Conservation (phyloP, 352 stramenopile genomes). For the Phytopythium montanum region DNA sequence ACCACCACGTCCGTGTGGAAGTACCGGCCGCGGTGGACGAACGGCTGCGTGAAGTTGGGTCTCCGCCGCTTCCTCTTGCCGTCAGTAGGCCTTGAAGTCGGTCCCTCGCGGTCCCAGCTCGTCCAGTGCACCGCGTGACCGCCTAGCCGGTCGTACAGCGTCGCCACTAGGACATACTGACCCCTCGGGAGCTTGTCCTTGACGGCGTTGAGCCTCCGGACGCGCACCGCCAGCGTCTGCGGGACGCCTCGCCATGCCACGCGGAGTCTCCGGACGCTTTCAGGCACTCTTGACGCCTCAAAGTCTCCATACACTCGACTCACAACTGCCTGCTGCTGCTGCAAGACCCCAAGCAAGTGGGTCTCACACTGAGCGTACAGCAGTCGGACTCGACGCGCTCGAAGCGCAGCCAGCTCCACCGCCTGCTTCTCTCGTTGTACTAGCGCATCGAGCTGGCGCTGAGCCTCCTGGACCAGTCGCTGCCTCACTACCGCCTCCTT, state of each 20-base stretch:
- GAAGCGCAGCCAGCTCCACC: slow-evolving; percentile 34
- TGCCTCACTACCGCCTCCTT: slow-evolving; percentile 35
- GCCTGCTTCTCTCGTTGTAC: slow-evolving; percentile 41
- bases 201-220: slow-evolving; percentile 63
- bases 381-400: slow-evolving; percentile 46
- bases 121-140: slow-evolving; percentile 78
- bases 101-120: slow-evolving; percentile 46
- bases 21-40: slow-evolving; percentile 77
- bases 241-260: slow-evolving; percentile 76
- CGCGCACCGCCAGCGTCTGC: slow-evolving; percentile 62
- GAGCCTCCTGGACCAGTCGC: slow-evolving; percentile 36
- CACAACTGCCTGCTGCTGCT: slow-evolving; percentile 61
- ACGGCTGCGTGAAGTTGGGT: slow-evolving; percentile 66
- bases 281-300: slow-evolving; percentile 26
- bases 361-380: slow-evolving; percentile 74
- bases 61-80: background rate
- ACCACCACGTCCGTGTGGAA: slow-evolving; percentile 79
- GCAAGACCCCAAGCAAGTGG: slow-evolving; percentile 48
- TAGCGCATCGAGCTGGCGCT: slow-evolving; percentile 34
- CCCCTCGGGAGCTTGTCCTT: slow-evolving; percentile 83
- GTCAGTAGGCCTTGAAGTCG: slow-evolving; percentile 1
- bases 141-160: slow-evolving; percentile 83
- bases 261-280: slow-evolving; percentile 47
- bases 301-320: slow-evolving; percentile 59
- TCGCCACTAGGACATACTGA: slow-evolving; percentile 79